These are phyloP conservation scores for Voacanga thouarsii DNA, from an alignment of 257 asterid species.

Conservation along the genomic window DNA sequence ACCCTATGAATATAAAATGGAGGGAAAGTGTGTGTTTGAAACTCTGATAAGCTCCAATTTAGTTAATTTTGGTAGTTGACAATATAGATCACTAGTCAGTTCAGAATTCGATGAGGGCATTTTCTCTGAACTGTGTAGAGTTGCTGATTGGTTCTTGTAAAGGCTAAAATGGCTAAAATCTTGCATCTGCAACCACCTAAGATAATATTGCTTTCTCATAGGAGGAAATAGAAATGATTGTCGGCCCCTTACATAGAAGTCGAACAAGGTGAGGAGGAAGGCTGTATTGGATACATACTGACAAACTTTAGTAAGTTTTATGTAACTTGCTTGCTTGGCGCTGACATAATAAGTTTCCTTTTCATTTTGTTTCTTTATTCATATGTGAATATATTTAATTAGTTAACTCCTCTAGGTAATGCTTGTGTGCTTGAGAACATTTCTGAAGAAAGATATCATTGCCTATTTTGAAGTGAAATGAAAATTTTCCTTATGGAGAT, in stretches of 20 bases:
- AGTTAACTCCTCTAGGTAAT: too few relatives aligned
- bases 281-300: not conserved
- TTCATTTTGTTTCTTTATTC: too few relatives aligned
- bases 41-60: not conserved
- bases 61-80: not conserved
- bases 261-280: not conserved
- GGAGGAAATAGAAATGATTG: not conserved
- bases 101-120: not conserved
- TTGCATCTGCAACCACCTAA: not conserved
- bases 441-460: too few relatives aligned
- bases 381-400: too few relatives aligned
- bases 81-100: not conserved
- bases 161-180: not conserved
- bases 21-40: too few relatives aligned
- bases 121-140: not conserved
- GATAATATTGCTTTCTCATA: not conserved
- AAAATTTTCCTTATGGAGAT: too few relatives aligned
- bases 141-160: not conserved
- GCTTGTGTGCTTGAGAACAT: too few relatives aligned
- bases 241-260: not conserved
- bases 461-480: too few relatives aligned
- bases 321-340: too few relatives aligned
- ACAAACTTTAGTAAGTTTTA: too few relatives aligned
- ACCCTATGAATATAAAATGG: too few relatives aligned
- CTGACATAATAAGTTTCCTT: too few relatives aligned